phyloP scores from a whole-genome alignment of 2,329 filamentous ascomycete species.

The Metarhizium brunneum region DNA sequence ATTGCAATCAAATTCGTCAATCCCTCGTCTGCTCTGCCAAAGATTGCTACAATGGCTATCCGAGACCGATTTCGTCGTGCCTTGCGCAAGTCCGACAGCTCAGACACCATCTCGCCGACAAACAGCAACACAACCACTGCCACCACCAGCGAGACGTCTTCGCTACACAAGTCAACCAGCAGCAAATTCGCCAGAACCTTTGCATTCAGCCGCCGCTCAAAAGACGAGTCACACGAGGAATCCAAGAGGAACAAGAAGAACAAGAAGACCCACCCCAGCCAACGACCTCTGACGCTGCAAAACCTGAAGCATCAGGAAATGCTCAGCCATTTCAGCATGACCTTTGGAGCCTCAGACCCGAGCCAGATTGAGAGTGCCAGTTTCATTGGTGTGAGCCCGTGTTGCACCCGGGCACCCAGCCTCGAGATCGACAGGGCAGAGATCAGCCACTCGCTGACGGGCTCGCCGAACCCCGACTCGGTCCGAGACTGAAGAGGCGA shows the following conservation, averaged over 20 bases:
- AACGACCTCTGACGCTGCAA: conserved; percentile 33
- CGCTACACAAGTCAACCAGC: conserved; percentile 20
- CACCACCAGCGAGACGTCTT: conserved; percentile 20
- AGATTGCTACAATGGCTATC: conserved; percentile 26
- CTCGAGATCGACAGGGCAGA: conserved; percentile 19
- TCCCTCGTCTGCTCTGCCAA: neutral
- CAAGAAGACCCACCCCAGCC: conserved; percentile 31
- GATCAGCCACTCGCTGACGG: conserved; percentile 5
- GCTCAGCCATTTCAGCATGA: conserved; percentile 35
- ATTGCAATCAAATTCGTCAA: neutral
- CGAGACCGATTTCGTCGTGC: conserved; percentile 32
- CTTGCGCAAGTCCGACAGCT: conserved; percentile 25
- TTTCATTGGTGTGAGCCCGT: conserved; percentile 32
- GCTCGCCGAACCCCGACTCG: conserved; percentile 9
- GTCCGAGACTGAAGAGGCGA: conserved; percentile 6
- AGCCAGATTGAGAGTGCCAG: conserved; percentile 23
- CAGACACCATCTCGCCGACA: conserved; percentile 22
- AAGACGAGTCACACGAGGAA: conserved; percentile 13
- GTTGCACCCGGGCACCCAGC: conserved; percentile 31
- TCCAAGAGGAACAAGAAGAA: conserved; percentile 12
- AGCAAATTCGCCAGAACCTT: conserved; percentile 21
- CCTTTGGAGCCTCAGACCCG: conserved; percentile 30
- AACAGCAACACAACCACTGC: conserved; percentile 21
- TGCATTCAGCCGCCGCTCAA: conserved; percentile 17
- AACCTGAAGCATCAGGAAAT: conserved; percentile 39